Percentiles rank a stretch among this genome's conserved stretches.
phyloP scores from a whole-genome alignment of 306 rosid species.

The Cucurbita ficifolia region DNA sequence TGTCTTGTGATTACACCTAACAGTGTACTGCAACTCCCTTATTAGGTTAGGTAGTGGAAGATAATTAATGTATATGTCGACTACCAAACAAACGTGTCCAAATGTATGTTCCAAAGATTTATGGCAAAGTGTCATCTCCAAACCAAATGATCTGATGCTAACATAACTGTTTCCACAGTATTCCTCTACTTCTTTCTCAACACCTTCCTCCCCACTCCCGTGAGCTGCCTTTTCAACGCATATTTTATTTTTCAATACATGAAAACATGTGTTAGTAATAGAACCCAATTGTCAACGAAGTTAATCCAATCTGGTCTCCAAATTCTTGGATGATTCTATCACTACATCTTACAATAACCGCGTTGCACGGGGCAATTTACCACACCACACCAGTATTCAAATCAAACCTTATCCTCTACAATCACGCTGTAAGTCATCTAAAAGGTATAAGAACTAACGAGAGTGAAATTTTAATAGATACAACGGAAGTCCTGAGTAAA shows the following conservation, averaged over 20 bases:
- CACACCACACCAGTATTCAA: not conserved
- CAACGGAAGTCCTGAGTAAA: not conserved
- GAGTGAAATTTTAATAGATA: not conserved
- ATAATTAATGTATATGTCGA: not conserved
- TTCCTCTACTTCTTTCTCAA: not conserved
- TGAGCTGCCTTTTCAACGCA: not conserved
- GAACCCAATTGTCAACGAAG: not conserved
- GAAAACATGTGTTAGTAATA: not conserved
- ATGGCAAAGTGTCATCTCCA: not conserved
- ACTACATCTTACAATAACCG: no score
- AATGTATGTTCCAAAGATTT: not conserved
- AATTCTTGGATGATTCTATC: no score
- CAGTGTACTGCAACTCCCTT: not conserved
- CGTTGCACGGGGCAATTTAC: not conserved
- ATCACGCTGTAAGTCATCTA: not conserved
- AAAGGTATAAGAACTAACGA: not conserved
- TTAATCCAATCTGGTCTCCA: not conserved
- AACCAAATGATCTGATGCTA: not conserved
- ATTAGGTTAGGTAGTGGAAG: not conserved
- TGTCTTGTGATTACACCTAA: not conserved
- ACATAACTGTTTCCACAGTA: not conserved
- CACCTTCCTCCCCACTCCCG: not conserved
- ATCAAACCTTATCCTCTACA: not conserved
- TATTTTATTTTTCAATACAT: not conserved
- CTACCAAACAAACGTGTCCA: not conserved